Conservation (phyloP, 805 yeast species). For the Barnettozyma populi region DNA sequence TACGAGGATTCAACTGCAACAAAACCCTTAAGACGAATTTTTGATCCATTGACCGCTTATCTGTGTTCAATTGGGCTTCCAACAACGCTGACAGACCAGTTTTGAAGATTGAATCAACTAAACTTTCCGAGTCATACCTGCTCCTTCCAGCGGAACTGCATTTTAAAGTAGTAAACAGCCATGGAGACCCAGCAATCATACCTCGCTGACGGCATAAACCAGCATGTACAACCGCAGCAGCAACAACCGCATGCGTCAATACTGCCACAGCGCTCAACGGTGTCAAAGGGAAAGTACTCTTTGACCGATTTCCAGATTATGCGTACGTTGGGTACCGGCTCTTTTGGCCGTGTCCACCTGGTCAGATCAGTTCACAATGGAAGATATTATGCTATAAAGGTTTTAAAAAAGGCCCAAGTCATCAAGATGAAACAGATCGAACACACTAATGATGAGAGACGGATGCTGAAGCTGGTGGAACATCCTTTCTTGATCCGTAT, state of each 20-base stretch:
- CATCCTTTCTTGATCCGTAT: slow-evolving; percentile 89
- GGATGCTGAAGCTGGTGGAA: slow-evolving; percentile 78
- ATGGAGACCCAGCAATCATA: slow-evolving; percentile 2
- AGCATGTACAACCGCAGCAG: slow-evolving; percentile 7
- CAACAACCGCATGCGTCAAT: slow-evolving; percentile 14
- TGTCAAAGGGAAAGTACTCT: slow-evolving; percentile 64
- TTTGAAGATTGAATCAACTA: not conserved
- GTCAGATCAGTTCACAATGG: slow-evolving; percentile 87
- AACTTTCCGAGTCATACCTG: not conserved
- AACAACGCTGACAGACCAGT: not conserved
- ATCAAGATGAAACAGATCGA: slow-evolving; percentile 92
- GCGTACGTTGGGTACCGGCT: slow-evolving; percentile 91
- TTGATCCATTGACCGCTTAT: not conserved
- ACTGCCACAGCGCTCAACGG: slow-evolving; percentile 24
- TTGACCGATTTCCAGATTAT: slow-evolving; percentile 74
- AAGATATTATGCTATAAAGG: slow-evolving; percentile 89
- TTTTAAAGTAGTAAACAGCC: not conserved
- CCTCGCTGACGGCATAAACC: not conserved
- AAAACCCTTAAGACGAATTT: not conserved
- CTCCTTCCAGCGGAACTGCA: not conserved
- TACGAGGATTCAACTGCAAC: not conserved
- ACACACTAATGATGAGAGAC: slow-evolving; percentile 91
- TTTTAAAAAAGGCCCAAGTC: slow-evolving; percentile 78
- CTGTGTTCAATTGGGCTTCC: not conserved
- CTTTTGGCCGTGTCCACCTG: slow-evolving; percentile 90